phyloP scores from a whole-genome alignment of 106 monocot genomes.

The Dendrobium huoshanense region DNA sequence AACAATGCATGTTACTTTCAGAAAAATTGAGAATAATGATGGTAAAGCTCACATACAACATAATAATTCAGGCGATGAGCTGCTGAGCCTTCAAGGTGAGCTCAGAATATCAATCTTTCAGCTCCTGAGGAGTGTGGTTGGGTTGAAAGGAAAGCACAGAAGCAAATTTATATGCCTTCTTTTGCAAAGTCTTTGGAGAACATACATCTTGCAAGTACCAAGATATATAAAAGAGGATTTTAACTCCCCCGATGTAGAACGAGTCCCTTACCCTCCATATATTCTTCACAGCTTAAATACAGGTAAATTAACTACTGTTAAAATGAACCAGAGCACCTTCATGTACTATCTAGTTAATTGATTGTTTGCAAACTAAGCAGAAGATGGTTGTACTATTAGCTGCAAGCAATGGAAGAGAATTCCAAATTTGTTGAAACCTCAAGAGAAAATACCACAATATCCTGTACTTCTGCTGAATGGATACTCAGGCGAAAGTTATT shows the following conservation, averaged over 20 bases:
- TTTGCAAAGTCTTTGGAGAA: constrained; percentile 31
- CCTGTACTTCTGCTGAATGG: constrained; percentile 36
- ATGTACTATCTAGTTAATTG: constrained; percentile 1
- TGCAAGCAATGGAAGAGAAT: constrained; percentile 22
- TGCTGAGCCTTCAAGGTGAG: constrained; percentile 15
- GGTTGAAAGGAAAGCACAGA: constrained; percentile 23
- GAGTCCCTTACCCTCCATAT: constrained; percentile 18
- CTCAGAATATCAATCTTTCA: constrained; percentile 22
- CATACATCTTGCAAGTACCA: constrained; percentile 29
- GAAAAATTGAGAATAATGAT: constrained; percentile 2
- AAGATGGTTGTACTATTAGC: constrained; percentile 25
- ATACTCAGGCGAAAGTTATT: constrained; percentile 17
- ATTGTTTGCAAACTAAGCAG: constrained; percentile 8
- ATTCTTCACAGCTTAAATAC: constrained; percentile 26
- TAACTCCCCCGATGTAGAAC: background rate
- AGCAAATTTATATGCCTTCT: constrained; percentile 15
- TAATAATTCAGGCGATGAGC: constrained; percentile 1
- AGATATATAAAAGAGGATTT: background rate
- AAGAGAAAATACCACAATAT: constrained; percentile 5
- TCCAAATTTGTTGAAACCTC: background rate
- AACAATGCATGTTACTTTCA: constrained; percentile 28
- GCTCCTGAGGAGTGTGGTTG: constrained; percentile 13
- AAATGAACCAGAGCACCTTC: background rate
- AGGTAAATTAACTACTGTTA: constrained; percentile 5
- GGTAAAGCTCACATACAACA: background rate